phyloP scores from a whole-genome alignment of 805 yeast genomes.

The Barnettozyma californica region DNA sequence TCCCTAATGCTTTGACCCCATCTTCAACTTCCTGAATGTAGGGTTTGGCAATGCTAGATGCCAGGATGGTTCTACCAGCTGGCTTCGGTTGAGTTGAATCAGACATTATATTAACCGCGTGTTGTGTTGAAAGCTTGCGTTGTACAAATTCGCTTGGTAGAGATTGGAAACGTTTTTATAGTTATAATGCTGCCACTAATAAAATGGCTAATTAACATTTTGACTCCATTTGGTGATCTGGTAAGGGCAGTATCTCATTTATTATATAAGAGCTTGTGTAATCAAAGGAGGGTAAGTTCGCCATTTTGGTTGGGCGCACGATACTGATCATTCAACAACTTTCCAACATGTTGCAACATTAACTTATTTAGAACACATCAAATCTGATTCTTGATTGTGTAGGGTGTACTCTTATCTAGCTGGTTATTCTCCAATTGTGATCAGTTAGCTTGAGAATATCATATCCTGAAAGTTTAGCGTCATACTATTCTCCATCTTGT shows the following conservation, averaged over 20 bases:
- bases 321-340: not conserved
- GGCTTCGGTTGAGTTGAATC: conserved; percentile 22
- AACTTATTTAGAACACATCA: not conserved
- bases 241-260: not conserved
- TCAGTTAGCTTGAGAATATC: not conserved
- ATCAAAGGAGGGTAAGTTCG: not conserved
- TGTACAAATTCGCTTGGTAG: not conserved
- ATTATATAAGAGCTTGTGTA: not conserved
- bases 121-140: conserved; percentile 1
- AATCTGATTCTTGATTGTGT: not conserved
- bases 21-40: conserved; percentile 66
- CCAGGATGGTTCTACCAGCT: conserved; percentile 77
- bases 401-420: not conserved
- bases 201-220: not conserved
- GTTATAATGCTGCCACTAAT: not conserved
- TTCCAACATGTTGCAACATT: not conserved
- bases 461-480: not conserved
- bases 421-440: too few species aligned
- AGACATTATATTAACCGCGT: conserved; percentile 13
- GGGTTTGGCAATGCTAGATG: conserved; percentile 81
- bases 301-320: too few species aligned
- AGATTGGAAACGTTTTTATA: conserved; percentile 1
- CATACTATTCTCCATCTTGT: not conserved
- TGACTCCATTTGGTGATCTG: not conserved
- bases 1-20: conserved; percentile 47